phyloP scores from a whole-genome alignment of 441 rosid genomes.

The Croton setiger region DNA sequence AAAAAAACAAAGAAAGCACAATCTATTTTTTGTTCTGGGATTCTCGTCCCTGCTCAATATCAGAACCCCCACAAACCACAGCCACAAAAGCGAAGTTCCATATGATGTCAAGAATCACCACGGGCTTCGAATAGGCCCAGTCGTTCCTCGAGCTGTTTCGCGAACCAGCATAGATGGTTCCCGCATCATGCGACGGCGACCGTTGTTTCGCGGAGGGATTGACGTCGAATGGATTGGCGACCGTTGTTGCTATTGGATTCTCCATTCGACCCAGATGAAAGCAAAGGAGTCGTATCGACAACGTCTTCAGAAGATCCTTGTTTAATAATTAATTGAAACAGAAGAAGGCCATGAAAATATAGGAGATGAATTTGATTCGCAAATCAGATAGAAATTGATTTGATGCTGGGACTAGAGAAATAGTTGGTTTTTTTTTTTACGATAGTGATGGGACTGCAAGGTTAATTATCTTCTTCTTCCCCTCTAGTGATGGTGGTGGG shows the following conservation, averaged over 20 bases:
- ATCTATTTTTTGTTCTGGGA: no score
- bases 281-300: slow-evolving; percentile 65
- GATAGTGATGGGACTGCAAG: no score
- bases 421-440: neutral
- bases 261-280: slow-evolving; percentile 34
- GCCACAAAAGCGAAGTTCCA: slow-evolving; percentile 92
- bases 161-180: slow-evolving; percentile 96
- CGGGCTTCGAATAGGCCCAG: slow-evolving; percentile 99
- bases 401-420: neutral
- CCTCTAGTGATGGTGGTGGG: no score
- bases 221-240: slow-evolving; percentile 50
- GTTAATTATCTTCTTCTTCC: no score
- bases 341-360: slow-evolving; percentile 10
- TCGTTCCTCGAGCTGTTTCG: slow-evolving; percentile 95
- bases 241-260: slow-evolving; percentile 19
- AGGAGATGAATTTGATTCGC: neutral
- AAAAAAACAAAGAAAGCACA: no score
- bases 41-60: slow-evolving; percentile 60
- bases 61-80: slow-evolving; percentile 61
- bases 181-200: slow-evolving; percentile 87
- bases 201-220: slow-evolving; percentile 80
- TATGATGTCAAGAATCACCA: slow-evolving; percentile 76
- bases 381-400: neutral
- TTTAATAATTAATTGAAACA: neutral
- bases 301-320: slow-evolving; percentile 57